These are phyloP conservation scores for Ilyonectria mors-panacis DNA, from an alignment of 2,329 filamentous ascomycete species.

Conservation along the genomic window DNA sequence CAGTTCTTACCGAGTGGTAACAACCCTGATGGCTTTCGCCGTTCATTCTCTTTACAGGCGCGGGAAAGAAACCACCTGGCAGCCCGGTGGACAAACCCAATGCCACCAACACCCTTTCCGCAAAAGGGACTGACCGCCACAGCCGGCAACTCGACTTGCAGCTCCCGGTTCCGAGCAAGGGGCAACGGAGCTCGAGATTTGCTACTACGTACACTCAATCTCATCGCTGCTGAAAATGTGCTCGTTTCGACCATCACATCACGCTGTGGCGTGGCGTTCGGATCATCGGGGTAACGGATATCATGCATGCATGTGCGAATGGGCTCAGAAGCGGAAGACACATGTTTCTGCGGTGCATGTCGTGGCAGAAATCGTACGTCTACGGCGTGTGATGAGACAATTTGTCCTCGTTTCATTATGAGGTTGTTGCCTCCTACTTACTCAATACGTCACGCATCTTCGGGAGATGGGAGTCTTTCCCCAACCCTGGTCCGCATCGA, in stretches of 20 bases:
- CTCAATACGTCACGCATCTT: conserved; percentile 3
- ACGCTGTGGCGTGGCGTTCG: neutral
- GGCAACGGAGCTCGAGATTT: neutral
- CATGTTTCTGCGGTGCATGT: neutral
- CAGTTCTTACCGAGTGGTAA: neutral
- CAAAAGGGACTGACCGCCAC: conserved; percentile 15
- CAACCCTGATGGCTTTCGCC: conserved; percentile 26
- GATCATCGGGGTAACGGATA: conserved; percentile 18
- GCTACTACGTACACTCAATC: neutral
- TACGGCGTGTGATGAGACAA: neutral
- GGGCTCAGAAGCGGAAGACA: neutral
- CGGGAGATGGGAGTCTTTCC: neutral
- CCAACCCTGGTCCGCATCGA: conserved; percentile 14
- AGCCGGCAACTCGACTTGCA: conserved; percentile 11
- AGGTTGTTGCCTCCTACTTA: neutral
- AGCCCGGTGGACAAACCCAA: neutral
- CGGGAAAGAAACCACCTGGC: neutral
- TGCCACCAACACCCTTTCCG: neutral
- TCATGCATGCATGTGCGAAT: conserved; percentile 11
- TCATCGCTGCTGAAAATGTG: neutral
- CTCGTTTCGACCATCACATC: conserved; percentile 1
- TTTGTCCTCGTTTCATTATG: neutral
- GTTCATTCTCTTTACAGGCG: neutral
- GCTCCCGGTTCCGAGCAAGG: conserved; percentile 6
- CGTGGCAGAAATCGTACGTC: conserved; percentile 1